Evolutionary conservation across 176 grass and related monocot species (phyloP), one percentile per base, ranked within the genome.

Genomic region (Eragrostis curvula): DNA sequence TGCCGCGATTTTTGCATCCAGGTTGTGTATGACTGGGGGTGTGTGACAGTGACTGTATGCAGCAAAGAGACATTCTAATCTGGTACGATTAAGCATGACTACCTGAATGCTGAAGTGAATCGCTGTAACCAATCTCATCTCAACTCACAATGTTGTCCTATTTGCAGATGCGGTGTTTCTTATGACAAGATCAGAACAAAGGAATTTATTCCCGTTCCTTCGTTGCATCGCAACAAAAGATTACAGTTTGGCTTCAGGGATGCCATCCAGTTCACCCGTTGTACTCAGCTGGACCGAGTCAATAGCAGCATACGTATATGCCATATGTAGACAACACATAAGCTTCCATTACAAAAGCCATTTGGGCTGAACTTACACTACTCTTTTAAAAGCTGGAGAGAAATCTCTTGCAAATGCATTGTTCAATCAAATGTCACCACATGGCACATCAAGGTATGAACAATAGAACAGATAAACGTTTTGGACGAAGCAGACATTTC

Each of bases 201-300:
- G 3, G n/a, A 74, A n/a, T 71, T 63, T 44, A 49, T 64, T 39
- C 18, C 71, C 18, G 5, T 14, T 27, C 25, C 2, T 79, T 53
- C 24, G 23, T 32, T 63, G 30, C 17, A 51, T 7, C 30, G 24
- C 6, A 5, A 40, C 18, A 2, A 30, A 63, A 61, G 62, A 52
- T 61, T 57, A 7, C 73, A 39, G 3, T 78, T 85, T 85, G 66
- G 61, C 15, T 61, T 51, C 23, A 68, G 45, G 46, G 14, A 75
- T 74, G 23, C 46, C 59, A 66, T 40, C 18, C 64, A 67, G 14
- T 45, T 70, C 28, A 58, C 12, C 13, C 0, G n/a, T 20, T 15
- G 25, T 48, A 16, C 52, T 40, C 73, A 9, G 13, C 30, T 18
- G 21, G 73, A 78, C 21, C 16, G 13, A 47, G 50, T 81, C 41